Evolutionary conservation across 495 filamentous ascomycete species (phyloP), one percentile per base, ranked within the genome.

Genomic region (Amniculicola lignicola): DNA sequence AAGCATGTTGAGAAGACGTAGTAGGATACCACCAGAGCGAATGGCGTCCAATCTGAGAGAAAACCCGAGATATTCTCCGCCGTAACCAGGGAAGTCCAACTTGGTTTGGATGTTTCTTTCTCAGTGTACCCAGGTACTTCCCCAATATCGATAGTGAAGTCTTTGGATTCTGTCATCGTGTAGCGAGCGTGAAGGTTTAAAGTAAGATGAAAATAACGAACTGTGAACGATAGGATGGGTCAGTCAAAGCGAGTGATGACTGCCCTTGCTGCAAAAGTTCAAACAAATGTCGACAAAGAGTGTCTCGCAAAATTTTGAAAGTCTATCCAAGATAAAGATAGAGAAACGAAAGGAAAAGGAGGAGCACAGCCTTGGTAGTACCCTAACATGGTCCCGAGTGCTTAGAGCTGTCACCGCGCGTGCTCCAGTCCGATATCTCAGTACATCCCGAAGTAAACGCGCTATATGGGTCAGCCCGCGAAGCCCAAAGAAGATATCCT

Each of bases 31-130:
- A 72, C 69, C 3, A 74, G 67, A 14, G 61, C 23, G 40, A 72
- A 69, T 2, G 70, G 71, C 10, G 69, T 70, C 69, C 70, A 74
- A 14, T 70, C 63, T 24, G 64, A 61, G 25, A 72, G 56, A 29
- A 69, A 65, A 19, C 47, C 38, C 10, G 62, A 66, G 29, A 36
- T 11, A 33, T 24, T 50, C 31, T 45, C 51, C 22, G 51, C 7
- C n/a, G 46, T n/a, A 29, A 35, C 41, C 11, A 45, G 11, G 25
- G 19, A 27, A 23, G 24, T 46, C 47, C 36, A 52, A 7, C 22
- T 47, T 18, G 23, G 5, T 5, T 41, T 25, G 7, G 37, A 5
- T n/a, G 40, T 43, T n/a, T 41, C 47, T 7, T 43, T 27, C 16
- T 38, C 23, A 22, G 33, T 12, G 35, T 39, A 50, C 15, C 22